phyloP scores from a whole-genome alignment of 352 stramenopile species.

The Globisporangium irregulare region DNA sequence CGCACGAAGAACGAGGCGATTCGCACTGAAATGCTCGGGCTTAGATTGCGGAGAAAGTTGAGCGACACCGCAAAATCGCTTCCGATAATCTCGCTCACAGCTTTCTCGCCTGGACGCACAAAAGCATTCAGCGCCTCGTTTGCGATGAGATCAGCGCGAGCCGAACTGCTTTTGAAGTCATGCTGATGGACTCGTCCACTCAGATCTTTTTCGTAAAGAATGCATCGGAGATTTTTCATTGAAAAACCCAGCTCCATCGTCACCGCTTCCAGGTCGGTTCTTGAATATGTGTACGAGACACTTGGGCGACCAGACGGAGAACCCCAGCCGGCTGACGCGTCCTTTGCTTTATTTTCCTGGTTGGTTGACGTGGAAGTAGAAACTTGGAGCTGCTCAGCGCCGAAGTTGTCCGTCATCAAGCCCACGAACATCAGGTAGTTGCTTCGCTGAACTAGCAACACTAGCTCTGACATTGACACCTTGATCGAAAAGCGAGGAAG shows the following conservation, averaged over 20 bases:
- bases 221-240: constrained; percentile 52
- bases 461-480: constrained; percentile 25
- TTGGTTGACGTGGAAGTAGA: constrained; percentile 3
- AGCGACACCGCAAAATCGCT: constrained; percentile 19
- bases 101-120: constrained; percentile 8
- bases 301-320: constrained; percentile 44
- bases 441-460: constrained; percentile 21
- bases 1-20: constrained; percentile 18
- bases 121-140: constrained; percentile 3
- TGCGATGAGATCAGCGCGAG: background rate
- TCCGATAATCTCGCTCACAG: constrained; percentile 13
- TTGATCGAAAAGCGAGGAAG: constrained; percentile 66
- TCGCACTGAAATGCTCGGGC: constrained; percentile 15
- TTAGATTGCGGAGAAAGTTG: constrained; percentile 13
- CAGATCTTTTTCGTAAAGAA: constrained; percentile 34
- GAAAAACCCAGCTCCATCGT: constrained; percentile 63
- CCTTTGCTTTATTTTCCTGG: background rate
- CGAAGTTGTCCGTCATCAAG: constrained; percentile 71
- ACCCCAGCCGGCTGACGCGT: constrained; percentile 3
- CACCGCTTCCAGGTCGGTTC: constrained; percentile 60
- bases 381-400: constrained; percentile 49
- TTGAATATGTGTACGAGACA: constrained; percentile 70
- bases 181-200: background rate
- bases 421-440: constrained; percentile 69
- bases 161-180: background rate